Conservation (phyloP, 2,329 filamentous ascomycete genomes). For the Calonectria honghensis region DNA sequence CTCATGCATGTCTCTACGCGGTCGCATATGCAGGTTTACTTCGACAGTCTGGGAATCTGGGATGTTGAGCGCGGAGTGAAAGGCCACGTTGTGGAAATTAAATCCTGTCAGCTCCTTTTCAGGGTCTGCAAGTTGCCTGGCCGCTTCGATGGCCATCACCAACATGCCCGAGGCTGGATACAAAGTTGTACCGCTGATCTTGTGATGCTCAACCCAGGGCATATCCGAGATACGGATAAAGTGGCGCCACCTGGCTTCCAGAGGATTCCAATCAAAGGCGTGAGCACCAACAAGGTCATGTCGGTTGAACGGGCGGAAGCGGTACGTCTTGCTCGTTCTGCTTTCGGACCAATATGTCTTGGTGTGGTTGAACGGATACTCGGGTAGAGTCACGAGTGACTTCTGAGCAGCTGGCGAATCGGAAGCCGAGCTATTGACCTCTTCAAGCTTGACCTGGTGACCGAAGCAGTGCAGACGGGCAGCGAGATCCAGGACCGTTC, state of each 20-base stretch:
- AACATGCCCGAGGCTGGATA: conserved; percentile 25
- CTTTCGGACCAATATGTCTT: conserved; percentile 17
- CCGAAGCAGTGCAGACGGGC: neutral
- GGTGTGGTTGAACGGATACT: conserved; percentile 18
- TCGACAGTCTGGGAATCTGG: conserved; percentile 4
- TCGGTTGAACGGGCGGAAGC: neutral
- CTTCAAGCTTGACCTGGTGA: conserved; percentile 1
- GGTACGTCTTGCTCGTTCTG: conserved; percentile 5
- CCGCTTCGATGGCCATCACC: conserved; percentile 31
- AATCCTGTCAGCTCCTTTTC: neutral
- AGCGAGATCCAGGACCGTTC: conserved; percentile 1
- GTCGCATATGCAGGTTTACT: conserved; percentile 11
- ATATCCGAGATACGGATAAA: conserved; percentile 14
- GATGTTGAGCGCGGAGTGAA: neutral
- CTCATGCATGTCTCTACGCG: neutral
- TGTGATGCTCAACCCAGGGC: conserved; percentile 32
- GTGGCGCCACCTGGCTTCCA: conserved; percentile 11
- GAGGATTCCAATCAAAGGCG: neutral
- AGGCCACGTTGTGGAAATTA: neutral
- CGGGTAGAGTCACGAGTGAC: neutral
- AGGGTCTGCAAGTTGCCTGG: neutral
- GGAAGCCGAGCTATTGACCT: neutral
- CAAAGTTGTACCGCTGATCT: conserved; percentile 8
- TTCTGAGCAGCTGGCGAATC: neutral
- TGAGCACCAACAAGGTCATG: conserved; percentile 12